phyloP scores from a whole-genome alignment of 2,329 filamentous ascomycete genomes.

The Aspergillus sojae region DNA sequence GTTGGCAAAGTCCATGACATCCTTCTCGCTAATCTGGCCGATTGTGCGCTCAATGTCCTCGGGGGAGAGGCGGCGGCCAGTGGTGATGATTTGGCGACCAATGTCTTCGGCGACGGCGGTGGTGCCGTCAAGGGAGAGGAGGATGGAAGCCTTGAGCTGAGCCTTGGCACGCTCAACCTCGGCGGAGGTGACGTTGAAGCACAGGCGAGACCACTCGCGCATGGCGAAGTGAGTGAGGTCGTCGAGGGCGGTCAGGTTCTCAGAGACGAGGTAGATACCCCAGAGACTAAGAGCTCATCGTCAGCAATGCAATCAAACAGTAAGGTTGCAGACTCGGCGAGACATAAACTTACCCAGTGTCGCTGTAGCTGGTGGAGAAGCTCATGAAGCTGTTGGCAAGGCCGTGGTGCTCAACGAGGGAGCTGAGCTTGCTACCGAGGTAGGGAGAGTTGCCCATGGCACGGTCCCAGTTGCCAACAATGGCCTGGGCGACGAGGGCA shows the following conservation, averaged over 20 bases:
- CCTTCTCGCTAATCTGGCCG: constrained; percentile 86
- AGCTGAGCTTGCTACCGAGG: constrained; percentile 97
- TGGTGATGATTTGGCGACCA: constrained; percentile 97
- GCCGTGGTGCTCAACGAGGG: constrained; percentile 89
- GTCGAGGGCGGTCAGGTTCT: constrained; percentile 83
- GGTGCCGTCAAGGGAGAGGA: constrained; percentile 95
- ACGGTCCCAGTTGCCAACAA: constrained; percentile 99
- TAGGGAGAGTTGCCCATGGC: constrained; percentile 96
- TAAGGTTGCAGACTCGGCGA: background rate
- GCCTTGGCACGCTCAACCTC: constrained; percentile 99
- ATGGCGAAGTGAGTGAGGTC: constrained; percentile 98
- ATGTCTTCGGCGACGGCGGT: constrained; percentile 98
- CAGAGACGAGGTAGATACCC: constrained; percentile 98
- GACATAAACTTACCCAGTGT: constrained; percentile 76
- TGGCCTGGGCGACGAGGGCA: constrained; percentile 93
- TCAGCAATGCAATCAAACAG: background rate
- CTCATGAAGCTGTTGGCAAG: constrained; percentile 99
- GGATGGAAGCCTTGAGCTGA: constrained; percentile 97
- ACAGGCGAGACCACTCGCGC: constrained; percentile 96
- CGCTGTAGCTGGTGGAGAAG: constrained; percentile 99
- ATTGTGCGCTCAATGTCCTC: constrained; percentile 94
- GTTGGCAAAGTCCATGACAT: constrained; percentile 95
- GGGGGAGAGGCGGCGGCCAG: constrained; percentile 85
- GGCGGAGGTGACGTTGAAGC: constrained; percentile 80
- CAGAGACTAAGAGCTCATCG: constrained; percentile 70